These are phyloP conservation scores for Tulasnella sp. DNA, from an alignment of 768 basidiomycete genomes.

Conservation along the genomic window DNA sequence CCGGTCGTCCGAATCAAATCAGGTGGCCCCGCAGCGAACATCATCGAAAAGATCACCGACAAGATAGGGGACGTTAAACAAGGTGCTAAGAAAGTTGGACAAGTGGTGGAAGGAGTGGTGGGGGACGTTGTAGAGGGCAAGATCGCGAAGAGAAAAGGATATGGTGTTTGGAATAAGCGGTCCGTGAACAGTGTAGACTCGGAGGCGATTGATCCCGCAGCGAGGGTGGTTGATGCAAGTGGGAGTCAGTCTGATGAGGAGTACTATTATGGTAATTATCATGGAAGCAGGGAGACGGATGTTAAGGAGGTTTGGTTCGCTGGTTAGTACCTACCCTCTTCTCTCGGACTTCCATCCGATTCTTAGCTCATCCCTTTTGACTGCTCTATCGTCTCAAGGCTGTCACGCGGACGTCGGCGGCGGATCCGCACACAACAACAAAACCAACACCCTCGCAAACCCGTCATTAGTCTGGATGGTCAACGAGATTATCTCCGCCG, in stretches of 20 bases:
- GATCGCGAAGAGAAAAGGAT: background rate
- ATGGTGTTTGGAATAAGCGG: background rate
- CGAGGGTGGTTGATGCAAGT: background rate
- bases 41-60: background rate
- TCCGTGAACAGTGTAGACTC: background rate
- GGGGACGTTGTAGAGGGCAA: background rate
- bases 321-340: background rate
- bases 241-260: background rate
- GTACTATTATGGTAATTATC: background rate
- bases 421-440: constrained; percentile 19
- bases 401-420: constrained; percentile 25
- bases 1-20: background rate
- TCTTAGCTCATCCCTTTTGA: background rate
- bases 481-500: constrained; percentile 30
- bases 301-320: constrained; percentile 74
- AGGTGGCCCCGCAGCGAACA: background rate
- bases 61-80: background rate
- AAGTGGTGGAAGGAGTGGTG: background rate
- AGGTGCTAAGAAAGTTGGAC: background rate
- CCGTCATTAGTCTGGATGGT: constrained; percentile 25
- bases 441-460: constrained; percentile 17
- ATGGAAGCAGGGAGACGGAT: constrained; percentile 40
- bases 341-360: constrained; percentile 36
- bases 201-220: background rate
- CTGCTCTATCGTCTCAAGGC: constrained; percentile 1